phyloP scores from a whole-genome alignment of 1,284 basidiomycete genomes.

The Salmacisia buchloeana region DNA sequence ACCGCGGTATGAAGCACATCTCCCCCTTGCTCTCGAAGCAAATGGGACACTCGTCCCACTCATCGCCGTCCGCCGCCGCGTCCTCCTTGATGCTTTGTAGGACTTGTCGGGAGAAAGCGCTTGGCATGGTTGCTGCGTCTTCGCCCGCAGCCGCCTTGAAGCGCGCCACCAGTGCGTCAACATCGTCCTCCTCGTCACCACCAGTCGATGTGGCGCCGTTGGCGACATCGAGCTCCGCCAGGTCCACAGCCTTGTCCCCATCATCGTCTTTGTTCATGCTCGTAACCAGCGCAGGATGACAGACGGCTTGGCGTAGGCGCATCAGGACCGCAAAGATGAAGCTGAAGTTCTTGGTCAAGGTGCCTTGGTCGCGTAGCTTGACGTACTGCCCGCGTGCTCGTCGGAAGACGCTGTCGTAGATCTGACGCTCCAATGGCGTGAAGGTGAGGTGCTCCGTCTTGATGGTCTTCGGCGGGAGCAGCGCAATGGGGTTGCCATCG shows the following conservation, averaged over 20 bases:
- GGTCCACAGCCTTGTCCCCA: conserved; percentile 8
- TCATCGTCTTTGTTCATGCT: conserved; percentile 13
- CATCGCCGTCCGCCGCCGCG: conserved; percentile 17
- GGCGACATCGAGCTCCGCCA: conserved; percentile 16
- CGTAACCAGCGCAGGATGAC: conserved; percentile 52
- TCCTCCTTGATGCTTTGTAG: background rate
- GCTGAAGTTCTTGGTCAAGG: conserved; percentile 46
- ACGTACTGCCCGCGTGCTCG: conserved; percentile 43
- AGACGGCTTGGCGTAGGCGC: conserved; percentile 52
- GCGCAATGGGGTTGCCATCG: conserved; percentile 81
- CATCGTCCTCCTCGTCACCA: conserved; percentile 19
- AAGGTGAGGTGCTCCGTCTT: conserved; percentile 36
- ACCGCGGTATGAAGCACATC: conserved; percentile 47
- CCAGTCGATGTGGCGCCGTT: conserved; percentile 1
- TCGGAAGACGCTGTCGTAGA: conserved; percentile 50
- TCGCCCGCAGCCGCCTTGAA: conserved; percentile 5
- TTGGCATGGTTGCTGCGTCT: background rate
- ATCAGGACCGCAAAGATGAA: conserved; percentile 53
- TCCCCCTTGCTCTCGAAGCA: conserved; percentile 46
- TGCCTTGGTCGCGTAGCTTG: conserved; percentile 33
- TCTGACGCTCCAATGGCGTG: conserved; percentile 41
- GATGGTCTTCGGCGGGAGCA: conserved; percentile 78
- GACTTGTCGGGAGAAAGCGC: background rate
- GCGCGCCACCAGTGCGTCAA: conserved; percentile 15
- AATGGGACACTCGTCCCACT: conserved; percentile 39